Base-by-base conservation (phyloP, 192 early-diverging fungal genomes). In the Jimgerdemannia flammicorona region DNA sequence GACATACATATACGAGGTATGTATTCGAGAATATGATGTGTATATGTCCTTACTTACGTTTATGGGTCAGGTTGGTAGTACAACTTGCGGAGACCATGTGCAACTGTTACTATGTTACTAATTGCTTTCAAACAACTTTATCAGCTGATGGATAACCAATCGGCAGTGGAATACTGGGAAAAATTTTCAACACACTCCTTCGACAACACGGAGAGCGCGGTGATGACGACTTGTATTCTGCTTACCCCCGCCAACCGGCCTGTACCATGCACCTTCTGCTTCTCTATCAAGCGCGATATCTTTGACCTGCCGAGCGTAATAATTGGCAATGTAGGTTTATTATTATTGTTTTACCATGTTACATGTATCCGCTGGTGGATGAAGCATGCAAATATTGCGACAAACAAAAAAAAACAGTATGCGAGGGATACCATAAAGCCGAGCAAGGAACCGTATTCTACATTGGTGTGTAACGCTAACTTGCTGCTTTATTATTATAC, bases 161-260 rank as follows among this genome's bases (percentile, higher is more conserved):
- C 94, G 4, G 95, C 95, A 3, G 95, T 97, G 59, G 93, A 93
- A 69, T 98, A 98, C 80, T 97, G 96, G 96, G 97, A 97, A 83
- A 90, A 92, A 76, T 98, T 97, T 83, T 91, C 94, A 59, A 87
- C 91, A 4, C 93, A 95, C 72, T 94, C 97, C 8, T 98, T 97
- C 82, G 96, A 97, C 77, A 96, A 95, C 83, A 93, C 94, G 19
- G 92, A 96, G 74, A 91, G 94, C 72, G 88, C 91, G 4, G 92
- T 96, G 64, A 94, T 97, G 91, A 90, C 93, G 20, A 93, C 92
- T n/a, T 94, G 95, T 86, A 90, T 92, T 59, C 75, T 98, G 74
- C 79, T 95, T 43, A 87, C 89, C n/a, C 93, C 95, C 0, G 80
- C 86, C 40, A 87, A 91, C 54, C 74, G 85, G 14, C 79, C 87